phyloP scores from a whole-genome alignment of 129 eudicot species.

The Chrysanthemum makinoi region DNA sequence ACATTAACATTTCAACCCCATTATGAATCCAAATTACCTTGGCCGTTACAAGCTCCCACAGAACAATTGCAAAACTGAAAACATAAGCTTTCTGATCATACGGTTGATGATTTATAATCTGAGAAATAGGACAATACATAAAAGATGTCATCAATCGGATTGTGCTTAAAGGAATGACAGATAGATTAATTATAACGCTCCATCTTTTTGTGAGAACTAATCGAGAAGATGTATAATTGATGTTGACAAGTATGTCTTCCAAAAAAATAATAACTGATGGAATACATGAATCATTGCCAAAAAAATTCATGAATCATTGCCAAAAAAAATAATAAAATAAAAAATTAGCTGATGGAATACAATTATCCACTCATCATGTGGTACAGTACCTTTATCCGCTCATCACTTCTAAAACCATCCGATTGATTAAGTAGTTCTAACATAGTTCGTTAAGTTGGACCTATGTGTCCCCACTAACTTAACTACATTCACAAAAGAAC shows the following conservation, averaged over 20 bases:
- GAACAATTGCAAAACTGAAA: slow-evolving; percentile 93
- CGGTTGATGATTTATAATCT: slow-evolving; percentile 92
- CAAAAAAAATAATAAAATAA: too few species aligned
- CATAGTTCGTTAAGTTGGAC: too few species aligned
- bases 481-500: too few species aligned
- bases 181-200: not conserved
- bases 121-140: not conserved
- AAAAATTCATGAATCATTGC: too few species aligned
- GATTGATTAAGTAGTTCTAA: too few species aligned
- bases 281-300: too few species aligned
- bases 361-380: too few species aligned
- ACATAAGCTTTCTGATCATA: slow-evolving; percentile 94
- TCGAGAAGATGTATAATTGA: not conserved
- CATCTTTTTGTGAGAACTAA: not conserved
- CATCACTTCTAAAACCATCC: too few species aligned
- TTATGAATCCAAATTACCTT: slow-evolving; percentile 48
- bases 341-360: too few species aligned
- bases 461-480: too few species aligned
- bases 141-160: not conserved
- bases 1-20: slow-evolving; percentile 5
- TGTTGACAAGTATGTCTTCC: not conserved
- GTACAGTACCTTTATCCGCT: too few species aligned
- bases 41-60: slow-evolving; percentile 94
- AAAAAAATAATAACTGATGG: too few species aligned
- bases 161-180: not conserved